Conservation (phyloP, 2,329 filamentous ascomycete genomes). For the Pseudocercospora eumusae region DNA sequence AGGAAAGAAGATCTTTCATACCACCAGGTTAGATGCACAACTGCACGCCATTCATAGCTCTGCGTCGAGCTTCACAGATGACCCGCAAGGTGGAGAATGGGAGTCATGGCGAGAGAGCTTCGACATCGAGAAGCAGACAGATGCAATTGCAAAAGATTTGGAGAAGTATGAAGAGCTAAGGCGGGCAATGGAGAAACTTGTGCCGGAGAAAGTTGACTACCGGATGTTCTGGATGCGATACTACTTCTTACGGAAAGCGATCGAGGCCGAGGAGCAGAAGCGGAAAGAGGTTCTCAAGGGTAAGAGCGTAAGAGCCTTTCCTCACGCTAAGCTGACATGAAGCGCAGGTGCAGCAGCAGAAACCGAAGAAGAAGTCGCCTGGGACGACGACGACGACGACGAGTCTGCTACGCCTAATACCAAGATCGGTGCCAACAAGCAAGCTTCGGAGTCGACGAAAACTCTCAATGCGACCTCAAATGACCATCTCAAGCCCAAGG, state of each 20-base stretch:
- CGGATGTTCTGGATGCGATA: slow-evolving; percentile 90
- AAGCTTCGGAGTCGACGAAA: slow-evolving; percentile 34
- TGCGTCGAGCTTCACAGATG: slow-evolving; percentile 76
- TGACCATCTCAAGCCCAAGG: slow-evolving; percentile 58
- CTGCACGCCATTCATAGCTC: slow-evolving; percentile 92
- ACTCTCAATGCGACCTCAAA: slow-evolving; percentile 34
- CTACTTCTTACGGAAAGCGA: slow-evolving; percentile 88
- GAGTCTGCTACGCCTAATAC: slow-evolving; percentile 43
- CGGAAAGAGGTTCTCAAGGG: slow-evolving; percentile 88
- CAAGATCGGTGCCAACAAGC: slow-evolving; percentile 19
- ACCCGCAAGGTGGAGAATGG: slow-evolving; percentile 72
- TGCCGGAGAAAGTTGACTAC: slow-evolving; percentile 92
- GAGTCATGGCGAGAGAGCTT: slow-evolving; percentile 72
- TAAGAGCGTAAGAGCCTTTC: slow-evolving; percentile 46
- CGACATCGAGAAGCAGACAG: slow-evolving; percentile 79
- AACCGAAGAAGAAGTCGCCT: slow-evolving; percentile 69
- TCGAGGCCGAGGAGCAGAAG: slow-evolving; percentile 89
- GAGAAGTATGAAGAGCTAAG: slow-evolving; percentile 84
- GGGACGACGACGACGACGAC: slow-evolving; percentile 70
- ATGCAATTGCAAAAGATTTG: slow-evolving; percentile 76
- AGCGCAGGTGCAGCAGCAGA: slow-evolving; percentile 65
- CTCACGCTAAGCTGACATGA: background rate
- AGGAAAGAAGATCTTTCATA: slow-evolving; percentile 91
- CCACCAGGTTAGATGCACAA: slow-evolving; percentile 91
- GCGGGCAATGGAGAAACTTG: slow-evolving; percentile 88